Evolutionary conservation across 2,329 filamentous ascomycete genomes (phyloP).

Genomic region (Sporothrix protearum): DNA sequence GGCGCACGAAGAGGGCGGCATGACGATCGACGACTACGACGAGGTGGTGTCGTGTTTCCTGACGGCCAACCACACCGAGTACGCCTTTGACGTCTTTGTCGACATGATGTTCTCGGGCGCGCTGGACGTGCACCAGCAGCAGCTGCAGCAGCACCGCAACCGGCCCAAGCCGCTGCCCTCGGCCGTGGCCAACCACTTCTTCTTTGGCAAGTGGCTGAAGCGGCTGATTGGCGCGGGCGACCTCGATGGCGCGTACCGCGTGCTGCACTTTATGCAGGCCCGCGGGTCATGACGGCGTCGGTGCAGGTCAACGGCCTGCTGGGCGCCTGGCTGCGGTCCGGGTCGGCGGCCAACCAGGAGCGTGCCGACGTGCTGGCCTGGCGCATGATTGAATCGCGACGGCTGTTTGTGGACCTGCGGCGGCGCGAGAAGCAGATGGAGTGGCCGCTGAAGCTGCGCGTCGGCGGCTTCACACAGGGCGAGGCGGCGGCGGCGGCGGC

Average conservation of each 20-base stretch:
- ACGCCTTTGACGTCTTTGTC: constrained; percentile 73
- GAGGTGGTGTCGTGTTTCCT: constrained; percentile 68
- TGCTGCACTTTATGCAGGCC: constrained; percentile 71
- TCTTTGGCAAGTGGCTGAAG: constrained; percentile 87
- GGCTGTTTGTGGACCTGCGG: constrained; percentile 58
- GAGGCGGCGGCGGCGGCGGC: not conserved
- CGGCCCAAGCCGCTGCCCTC: constrained; percentile 40
- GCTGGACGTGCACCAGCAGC: constrained; percentile 45
- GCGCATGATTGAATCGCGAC: constrained; percentile 69
- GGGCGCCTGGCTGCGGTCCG: constrained; percentile 69
- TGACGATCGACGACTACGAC: constrained; percentile 74
- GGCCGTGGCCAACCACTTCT: constrained; percentile 66
- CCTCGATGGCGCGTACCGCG: constrained; percentile 65
- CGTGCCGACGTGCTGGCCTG: constrained; percentile 68
- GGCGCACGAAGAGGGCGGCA: constrained; percentile 37
- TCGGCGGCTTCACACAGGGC: constrained; percentile 11
- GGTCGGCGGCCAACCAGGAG: constrained; percentile 50
- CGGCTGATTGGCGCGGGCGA: constrained; percentile 71
- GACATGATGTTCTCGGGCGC: constrained; percentile 77
- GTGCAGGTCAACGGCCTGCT: constrained; percentile 81
- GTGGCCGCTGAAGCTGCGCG: constrained; percentile 32
- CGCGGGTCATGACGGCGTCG: constrained; percentile 65
- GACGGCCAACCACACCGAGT: constrained; percentile 58
- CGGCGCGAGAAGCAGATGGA: constrained; percentile 34
- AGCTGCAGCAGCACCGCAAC: constrained; percentile 24